Percentiles rank a stretch among this genome's conserved stretches.
These are phyloP conservation scores for Cercospora zeina DNA, from an alignment of 2,329 filamentous ascomycete species.

Conservation along the genomic window DNA sequence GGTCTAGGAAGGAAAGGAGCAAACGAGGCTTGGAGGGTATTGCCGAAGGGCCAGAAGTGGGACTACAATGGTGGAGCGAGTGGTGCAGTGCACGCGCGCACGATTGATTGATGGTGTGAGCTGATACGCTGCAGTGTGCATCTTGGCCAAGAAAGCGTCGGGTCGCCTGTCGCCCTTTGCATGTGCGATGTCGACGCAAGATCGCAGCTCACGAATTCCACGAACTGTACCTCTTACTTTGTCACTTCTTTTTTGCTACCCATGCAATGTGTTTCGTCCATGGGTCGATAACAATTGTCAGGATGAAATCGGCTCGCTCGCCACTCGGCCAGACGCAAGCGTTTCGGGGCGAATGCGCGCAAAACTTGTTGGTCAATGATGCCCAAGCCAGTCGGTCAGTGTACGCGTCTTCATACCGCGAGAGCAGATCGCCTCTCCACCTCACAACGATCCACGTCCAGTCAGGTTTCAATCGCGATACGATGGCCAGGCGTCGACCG, in stretches of 20 bases:
- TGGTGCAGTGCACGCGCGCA: not conserved
- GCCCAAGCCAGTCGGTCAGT: not conserved
- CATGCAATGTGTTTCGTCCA: not conserved
- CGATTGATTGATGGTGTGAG: not conserved
- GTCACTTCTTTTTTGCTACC: not conserved
- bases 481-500: not conserved
- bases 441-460: not conserved
- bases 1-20: not conserved
- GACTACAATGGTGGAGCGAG: not conserved
- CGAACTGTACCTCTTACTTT: not conserved
- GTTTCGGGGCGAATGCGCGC: not conserved
- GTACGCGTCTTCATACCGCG: not conserved
- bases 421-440: not conserved
- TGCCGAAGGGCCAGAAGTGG: not conserved
- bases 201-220: not conserved
- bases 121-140: not conserved
- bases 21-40: not conserved
- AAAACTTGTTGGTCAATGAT: not conserved
- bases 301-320: not conserved
- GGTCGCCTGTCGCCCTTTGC: not conserved
- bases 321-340: no score
- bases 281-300: not conserved
- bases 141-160: not conserved
- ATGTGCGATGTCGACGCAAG: not conserved
- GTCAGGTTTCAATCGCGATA: not conserved